Evolutionary conservation across 1,284 basidiomycete genomes (phyloP), one percentile per base, ranked within the genome.

Genomic region (Trametes sp.): DNA sequence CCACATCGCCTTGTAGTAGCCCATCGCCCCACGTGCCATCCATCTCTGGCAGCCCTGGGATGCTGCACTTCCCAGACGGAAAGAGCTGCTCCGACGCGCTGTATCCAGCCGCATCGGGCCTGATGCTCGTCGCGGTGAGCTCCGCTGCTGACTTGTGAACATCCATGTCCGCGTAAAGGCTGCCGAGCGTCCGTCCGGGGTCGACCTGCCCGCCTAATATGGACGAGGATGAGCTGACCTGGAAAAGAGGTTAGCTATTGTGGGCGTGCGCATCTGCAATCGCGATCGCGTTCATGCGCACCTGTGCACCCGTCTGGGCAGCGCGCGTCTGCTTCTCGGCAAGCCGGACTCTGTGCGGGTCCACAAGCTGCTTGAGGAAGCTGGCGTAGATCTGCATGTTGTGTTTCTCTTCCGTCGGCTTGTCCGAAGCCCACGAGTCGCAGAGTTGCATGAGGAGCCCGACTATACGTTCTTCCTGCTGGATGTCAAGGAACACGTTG

Each of bases 281-380:
- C 23, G 4, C 10, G 24, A 35, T 28, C 5, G 35, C 19, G 55
- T 31, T 21, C 21, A 44, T 46, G 35, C 23, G 41, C 14, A n/a
- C n/a, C 10, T 33, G 26, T 33, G 38, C 38, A 51, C 29, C 14
- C 7, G 33, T n/a, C 57, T 44, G 49, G 28, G 14, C 38, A 35
- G 41, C 46, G 31, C 63, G 56, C 45, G 50, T 33, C 19, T 61
- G 61, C 33, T 51, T 53, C 57, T 61, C 57, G 13, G 61, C 63
- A 11, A 68, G 48, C 31, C 66, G 66, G 21, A 57, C n/a, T 54
- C 66, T 11, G 56, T 68, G 67, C 14, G 67, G 64, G 44, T 69
- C 64, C 64, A 73, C 63, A 53, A 73, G 69, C 61, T 71, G 67
- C 55, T 69, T 69, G 19, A 76, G 60, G 69, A 76, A 76, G 24